phyloP scores from a whole-genome alignment of 2,329 filamentous ascomycete genomes.

The Beauveria caledonica region DNA sequence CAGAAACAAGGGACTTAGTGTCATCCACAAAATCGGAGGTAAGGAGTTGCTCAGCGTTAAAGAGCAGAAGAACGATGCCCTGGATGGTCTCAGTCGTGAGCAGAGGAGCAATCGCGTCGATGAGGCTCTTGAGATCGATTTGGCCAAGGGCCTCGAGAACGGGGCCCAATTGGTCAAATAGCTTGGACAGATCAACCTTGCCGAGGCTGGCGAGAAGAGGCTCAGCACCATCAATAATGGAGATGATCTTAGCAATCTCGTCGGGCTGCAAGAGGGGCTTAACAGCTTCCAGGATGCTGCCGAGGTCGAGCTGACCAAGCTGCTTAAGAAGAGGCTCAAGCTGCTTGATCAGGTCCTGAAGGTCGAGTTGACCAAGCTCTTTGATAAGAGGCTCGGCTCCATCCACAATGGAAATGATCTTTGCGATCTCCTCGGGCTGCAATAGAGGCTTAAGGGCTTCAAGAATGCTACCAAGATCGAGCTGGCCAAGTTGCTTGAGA shows the following conservation, averaged over 20 bases:
- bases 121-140: conserved; percentile 14
- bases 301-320: conserved; percentile 11
- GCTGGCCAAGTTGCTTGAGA: conserved; percentile 15
- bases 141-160: conserved; percentile 18
- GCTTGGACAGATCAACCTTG: conserved; percentile 25
- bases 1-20: conserved; percentile 14
- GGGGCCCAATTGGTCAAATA: conserved; percentile 17
- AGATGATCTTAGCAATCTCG: conserved; percentile 18
- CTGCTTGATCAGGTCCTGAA: conserved; percentile 18
- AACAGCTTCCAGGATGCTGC: conserved; percentile 13
- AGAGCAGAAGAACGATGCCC: conserved; percentile 14
- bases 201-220: conserved; percentile 26
- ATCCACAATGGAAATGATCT: conserved; percentile 19
- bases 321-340: conserved; percentile 15
- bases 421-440: conserved; percentile 20
- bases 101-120: conserved; percentile 14
- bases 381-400: conserved; percentile 24
- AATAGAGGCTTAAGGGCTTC: conserved; percentile 15
- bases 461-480: conserved; percentile 16
- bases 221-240: conserved; percentile 19
- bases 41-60: conserved; percentile 13
- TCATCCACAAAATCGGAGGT: conserved; percentile 11
- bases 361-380: conserved; percentile 21
- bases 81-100: conserved; percentile 12
- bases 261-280: conserved; percentile 18